phyloP scores from a whole-genome alignment of 345 rosid species.

The Rhodamnia rubescens region DNA sequence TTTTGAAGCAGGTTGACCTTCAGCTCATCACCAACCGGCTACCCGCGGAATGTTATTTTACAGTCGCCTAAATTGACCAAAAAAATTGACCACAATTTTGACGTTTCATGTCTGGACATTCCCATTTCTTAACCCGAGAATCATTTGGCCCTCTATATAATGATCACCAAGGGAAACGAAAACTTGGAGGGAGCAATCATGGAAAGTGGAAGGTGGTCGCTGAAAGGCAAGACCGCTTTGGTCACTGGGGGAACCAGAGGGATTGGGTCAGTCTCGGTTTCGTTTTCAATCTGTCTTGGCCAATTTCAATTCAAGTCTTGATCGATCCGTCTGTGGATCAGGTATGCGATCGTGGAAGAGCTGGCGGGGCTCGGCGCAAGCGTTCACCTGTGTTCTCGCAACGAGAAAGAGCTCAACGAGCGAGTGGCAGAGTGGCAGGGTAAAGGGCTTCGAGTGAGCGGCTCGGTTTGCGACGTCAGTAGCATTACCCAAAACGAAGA shows the following conservation, averaged over 20 bases:
- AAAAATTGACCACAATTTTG: no score
- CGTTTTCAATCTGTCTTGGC: background rate
- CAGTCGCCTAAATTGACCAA: no score
- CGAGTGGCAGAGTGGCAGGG: constrained; percentile 34
- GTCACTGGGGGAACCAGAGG: constrained; percentile 68
- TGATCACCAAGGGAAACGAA: background rate
- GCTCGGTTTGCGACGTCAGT: constrained; percentile 52
- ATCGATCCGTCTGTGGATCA: background rate
- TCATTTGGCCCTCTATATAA: background rate
- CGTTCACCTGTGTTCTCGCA: constrained; percentile 46
- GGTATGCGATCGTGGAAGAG: constrained; percentile 53
- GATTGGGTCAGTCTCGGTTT: constrained; percentile 31
- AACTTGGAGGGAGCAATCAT: background rate
- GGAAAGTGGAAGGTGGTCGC: constrained; percentile 51
- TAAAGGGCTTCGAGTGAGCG: constrained; percentile 40
- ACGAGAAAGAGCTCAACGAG: constrained; percentile 31
- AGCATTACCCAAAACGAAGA: constrained; percentile 25
- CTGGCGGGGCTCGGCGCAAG: constrained; percentile 44
- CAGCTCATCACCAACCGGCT: no score
- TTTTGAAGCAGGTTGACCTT: no score
- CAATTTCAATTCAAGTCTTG: background rate
- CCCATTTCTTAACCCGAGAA: background rate
- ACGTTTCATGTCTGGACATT: background rate
- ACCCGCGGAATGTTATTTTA: no score
- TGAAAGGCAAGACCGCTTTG: constrained; percentile 45